These are phyloP conservation scores for Striga asiatica DNA, from an alignment of 257 asterid genomes.

Conservation along the genomic window DNA sequence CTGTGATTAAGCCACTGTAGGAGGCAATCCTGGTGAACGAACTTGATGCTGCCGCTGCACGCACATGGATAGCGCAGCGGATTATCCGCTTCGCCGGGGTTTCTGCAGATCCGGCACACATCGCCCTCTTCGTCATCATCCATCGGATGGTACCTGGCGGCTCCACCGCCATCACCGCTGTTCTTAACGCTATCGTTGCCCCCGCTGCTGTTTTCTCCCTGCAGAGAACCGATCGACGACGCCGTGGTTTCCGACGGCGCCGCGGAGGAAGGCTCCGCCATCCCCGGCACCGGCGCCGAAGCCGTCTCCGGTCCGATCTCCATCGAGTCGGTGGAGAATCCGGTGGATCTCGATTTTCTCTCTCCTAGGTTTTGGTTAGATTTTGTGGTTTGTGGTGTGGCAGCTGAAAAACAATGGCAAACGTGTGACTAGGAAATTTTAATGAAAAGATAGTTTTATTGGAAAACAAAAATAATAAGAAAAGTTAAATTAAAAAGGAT, in stretches of 20 bases:
- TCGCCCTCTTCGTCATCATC: slow-evolving; percentile 94
- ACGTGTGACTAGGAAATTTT: slow-evolving; percentile 1
- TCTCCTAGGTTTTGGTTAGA: slow-evolving; percentile 31
- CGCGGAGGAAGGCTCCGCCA: slow-evolving; percentile 26
- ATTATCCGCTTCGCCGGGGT: slow-evolving; percentile 84
- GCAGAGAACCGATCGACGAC: slow-evolving; percentile 37
- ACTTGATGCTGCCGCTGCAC: slow-evolving; percentile 95
- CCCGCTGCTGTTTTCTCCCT: slow-evolving; percentile 24
- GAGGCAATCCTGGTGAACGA: slow-evolving; percentile 93
- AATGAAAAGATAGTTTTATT: not conserved
- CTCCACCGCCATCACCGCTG: slow-evolving; percentile 11
- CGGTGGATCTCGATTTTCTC: slow-evolving; percentile 23
- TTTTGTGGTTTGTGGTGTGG: slow-evolving; percentile 8
- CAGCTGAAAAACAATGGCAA: not conserved
- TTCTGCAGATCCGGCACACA: slow-evolving; percentile 97
- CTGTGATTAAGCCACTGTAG: slow-evolving; percentile 99
- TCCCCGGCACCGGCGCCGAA: slow-evolving; percentile 20
- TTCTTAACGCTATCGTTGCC: slow-evolving; percentile 6
- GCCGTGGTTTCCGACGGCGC: slow-evolving; percentile 25
- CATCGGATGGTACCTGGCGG: slow-evolving; percentile 36
- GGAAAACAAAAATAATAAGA: too few species aligned
- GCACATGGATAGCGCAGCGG: slow-evolving; percentile 94
- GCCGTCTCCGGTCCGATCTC: slow-evolving; percentile 74
- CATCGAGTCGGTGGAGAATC: slow-evolving; percentile 42
- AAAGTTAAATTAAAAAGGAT: not conserved